Base-by-base conservation (phyloP, 2,329 filamentous ascomycete genomes). In the Stenocarpella maydis region DNA sequence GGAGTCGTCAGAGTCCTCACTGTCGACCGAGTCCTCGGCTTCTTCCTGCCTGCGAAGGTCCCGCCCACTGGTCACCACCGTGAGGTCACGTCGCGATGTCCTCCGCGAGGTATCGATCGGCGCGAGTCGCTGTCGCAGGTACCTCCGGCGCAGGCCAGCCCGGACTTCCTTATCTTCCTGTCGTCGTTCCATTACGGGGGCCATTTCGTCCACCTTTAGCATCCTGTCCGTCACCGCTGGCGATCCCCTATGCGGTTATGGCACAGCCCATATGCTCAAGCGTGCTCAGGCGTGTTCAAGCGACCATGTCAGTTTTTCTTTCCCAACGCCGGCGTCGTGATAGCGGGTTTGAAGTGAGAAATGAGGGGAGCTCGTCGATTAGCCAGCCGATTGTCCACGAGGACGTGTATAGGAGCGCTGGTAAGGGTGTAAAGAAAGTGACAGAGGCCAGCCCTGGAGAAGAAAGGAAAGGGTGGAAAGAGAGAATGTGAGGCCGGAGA, bases 361-460 rank as follows among this genome's bases (percentile, higher is more conserved):
- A 58, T 15, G 17, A 24, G n/a, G 43, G 41, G 21, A 41, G 24
- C n/a, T 31, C 37, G 39, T 37, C 26, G n/a, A 63, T 65, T 53
- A 54, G 34, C 28, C 14, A 43, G 14, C n/a, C n/a, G n/a, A n/a
- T 21, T 15, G 47, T 21, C 34, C 26, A 31, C 24, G 12, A 37
- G 34, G 43, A 34, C 34, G 66, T 31, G 34, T 21, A 47, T 41
- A 50, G 53, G 49, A 60, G 26, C 39, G 28, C 34, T 45, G 67
- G 37, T 26, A 60, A 49, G 39, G 50, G 53, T 45, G 49, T 31
- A 50, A 50, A 58, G 55, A 60, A 47, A 58, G 45, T 55, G 37
- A 53, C 49, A 69, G 67, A 69, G 70, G 15, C 70, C 70, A 71
- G 70, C 70, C 70, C 70, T 69, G 70, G 31, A 53, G 54, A 53